Evolutionary conservation across 2,329 filamentous ascomycete genomes (phyloP).

Genomic region (Clonostachys sp.): DNA sequence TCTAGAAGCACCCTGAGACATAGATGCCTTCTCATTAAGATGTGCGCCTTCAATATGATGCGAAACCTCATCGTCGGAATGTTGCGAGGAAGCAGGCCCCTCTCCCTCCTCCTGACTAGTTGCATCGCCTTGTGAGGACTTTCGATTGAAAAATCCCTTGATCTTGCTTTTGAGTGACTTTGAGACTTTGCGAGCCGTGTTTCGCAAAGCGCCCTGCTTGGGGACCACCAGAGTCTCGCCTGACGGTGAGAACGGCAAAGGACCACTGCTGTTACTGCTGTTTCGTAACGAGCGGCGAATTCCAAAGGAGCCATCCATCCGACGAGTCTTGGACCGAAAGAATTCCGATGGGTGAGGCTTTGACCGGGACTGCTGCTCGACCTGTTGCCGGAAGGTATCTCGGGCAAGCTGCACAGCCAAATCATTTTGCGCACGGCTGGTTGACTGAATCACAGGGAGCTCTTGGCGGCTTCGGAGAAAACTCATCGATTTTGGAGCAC

Average conservation of each 20-base stretch:
- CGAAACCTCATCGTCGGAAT: neutral
- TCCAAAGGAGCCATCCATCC: conserved; percentile 21
- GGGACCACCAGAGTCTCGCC: conserved; percentile 10
- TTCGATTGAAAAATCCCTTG: conserved; percentile 32
- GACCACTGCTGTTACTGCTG: conserved; percentile 33
- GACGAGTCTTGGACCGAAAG: conserved; percentile 30
- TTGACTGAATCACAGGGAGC: conserved; percentile 8
- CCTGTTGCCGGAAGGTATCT: conserved; percentile 26
- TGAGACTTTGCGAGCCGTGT: conserved; percentile 58
- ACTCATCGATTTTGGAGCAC: conserved; percentile 51
- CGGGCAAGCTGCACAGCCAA: conserved; percentile 26
- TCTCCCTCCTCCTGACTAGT: too few species aligned
- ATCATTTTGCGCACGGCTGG: conserved; percentile 19
- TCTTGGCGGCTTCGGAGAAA: conserved; percentile 33
- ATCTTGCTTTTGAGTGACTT: conserved; percentile 56
- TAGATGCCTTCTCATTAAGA: conserved; percentile 30
- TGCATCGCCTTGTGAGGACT: neutral
- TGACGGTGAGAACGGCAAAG: conserved; percentile 21
- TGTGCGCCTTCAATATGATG: neutral
- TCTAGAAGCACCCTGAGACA: conserved; percentile 43
- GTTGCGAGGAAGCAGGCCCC: too few species aligned
- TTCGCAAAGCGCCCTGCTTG: conserved; percentile 30
- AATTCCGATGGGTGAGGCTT: conserved; percentile 37
- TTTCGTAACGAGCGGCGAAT: conserved; percentile 46
- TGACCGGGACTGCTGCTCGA: conserved; percentile 24